Conservation (phyloP, 495 filamentous ascomycete genomes). For the Hyaloscypha finlandica region DNA sequence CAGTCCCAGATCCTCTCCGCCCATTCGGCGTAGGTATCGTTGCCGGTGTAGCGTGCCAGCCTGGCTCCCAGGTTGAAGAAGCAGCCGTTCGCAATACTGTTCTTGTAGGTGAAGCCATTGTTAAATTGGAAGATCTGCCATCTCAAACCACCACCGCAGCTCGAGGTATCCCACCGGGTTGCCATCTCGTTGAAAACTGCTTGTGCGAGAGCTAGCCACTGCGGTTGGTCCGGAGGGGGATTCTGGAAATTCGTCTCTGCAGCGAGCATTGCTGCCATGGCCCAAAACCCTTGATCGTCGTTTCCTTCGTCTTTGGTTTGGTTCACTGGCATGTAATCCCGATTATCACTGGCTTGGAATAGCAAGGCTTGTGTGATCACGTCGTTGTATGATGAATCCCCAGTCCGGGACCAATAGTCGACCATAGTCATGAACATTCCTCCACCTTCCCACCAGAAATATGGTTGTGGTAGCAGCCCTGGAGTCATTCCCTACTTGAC, state of each 20-base stretch:
- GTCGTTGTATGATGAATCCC: slow-evolving; percentile 62
- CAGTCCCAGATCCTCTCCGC: slow-evolving; percentile 71
- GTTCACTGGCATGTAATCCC: slow-evolving; percentile 64
- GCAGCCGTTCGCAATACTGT: slow-evolving; percentile 73
- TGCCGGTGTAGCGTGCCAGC: slow-evolving; percentile 69
- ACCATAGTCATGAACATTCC: slow-evolving; percentile 70
- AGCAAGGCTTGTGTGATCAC: slow-evolving; percentile 54
- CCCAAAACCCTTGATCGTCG: slow-evolving; percentile 72
- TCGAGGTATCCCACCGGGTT: slow-evolving; percentile 61
- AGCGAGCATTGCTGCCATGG: slow-evolving; percentile 66
- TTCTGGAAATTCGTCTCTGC: slow-evolving; percentile 65
- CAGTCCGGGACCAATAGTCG: slow-evolving; percentile 69
- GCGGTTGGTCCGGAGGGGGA: slow-evolving; percentile 56
- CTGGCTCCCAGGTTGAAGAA: slow-evolving; percentile 78
- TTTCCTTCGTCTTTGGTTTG: slow-evolving; percentile 64
- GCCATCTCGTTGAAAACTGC: slow-evolving; percentile 74
- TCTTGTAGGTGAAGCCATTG: slow-evolving; percentile 73
- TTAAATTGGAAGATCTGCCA: slow-evolving; percentile 82
- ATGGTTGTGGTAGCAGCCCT: slow-evolving; percentile 55
- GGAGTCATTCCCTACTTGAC: slow-evolving; percentile 41
- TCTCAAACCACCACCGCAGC: slow-evolving; percentile 75
- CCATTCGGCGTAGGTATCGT: slow-evolving; percentile 70
- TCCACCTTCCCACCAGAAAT: slow-evolving; percentile 79
- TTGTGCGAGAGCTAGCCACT: slow-evolving; percentile 81
- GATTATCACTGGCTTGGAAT: slow-evolving; percentile 57